Conservation (phyloP, 495 filamentous ascomycete species). For the Tuber indicum region DNA sequence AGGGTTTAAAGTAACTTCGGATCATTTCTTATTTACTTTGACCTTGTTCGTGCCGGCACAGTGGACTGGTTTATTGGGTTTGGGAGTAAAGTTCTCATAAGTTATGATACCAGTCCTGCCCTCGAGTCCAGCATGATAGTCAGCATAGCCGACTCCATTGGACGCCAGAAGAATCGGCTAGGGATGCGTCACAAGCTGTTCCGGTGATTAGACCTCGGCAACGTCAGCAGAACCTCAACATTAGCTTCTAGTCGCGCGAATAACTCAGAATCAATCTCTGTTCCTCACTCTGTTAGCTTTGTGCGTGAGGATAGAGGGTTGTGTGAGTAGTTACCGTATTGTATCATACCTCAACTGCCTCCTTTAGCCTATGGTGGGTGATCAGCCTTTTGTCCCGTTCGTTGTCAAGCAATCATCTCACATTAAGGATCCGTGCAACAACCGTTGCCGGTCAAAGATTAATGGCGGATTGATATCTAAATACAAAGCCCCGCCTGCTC, state of each 20-base stretch:
- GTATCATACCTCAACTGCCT: background rate
- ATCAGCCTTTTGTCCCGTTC: background rate
- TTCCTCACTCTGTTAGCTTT: background rate
- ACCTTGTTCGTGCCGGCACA: background rate
- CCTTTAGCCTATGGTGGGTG: background rate
- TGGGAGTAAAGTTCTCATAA: background rate
- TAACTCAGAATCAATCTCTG: constrained; percentile 7
- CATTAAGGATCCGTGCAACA: background rate
- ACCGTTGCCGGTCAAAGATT: background rate
- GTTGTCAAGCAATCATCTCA: background rate
- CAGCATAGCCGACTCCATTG: constrained; percentile 18
- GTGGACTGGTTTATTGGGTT: background rate
- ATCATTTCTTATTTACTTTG: background rate
- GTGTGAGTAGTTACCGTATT: constrained; percentile 11
- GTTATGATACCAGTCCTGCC: background rate
- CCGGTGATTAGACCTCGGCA: constrained; percentile 27
- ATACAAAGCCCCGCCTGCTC: background rate
- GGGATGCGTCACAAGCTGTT: constrained; percentile 21
- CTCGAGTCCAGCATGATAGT: constrained; percentile 6
- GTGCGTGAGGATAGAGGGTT: background rate
- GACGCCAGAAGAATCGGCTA: constrained; percentile 12
- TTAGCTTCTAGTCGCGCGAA: constrained; percentile 19
- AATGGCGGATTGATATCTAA: background rate
- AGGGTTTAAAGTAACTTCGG: background rate
- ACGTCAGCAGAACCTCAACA: constrained; percentile 12